These are phyloP conservation scores for Scedosporium dehoogii DNA, from an alignment of 2,329 filamentous ascomycete species.

Conservation along the genomic window DNA sequence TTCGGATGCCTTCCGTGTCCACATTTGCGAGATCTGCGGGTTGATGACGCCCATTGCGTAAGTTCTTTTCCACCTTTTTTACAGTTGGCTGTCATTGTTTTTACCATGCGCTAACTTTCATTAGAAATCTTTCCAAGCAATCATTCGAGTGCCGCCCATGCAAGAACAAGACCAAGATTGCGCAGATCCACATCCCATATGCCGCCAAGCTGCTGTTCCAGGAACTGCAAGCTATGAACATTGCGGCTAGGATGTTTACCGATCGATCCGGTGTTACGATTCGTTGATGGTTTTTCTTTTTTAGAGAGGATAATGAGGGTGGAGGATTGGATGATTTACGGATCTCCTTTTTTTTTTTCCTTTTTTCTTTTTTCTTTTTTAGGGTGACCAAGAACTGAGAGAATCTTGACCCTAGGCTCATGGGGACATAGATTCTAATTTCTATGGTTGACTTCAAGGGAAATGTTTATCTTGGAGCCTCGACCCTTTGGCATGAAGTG, in stretches of 20 bases:
- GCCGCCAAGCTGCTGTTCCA: constrained; percentile 98
- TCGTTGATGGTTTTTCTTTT: constrained; percentile 34
- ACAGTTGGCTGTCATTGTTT: neutral
- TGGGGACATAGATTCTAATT: neutral
- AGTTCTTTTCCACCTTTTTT: constrained; percentile 32
- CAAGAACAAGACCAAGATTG: constrained; percentile 98
- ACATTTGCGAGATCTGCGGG: constrained; percentile 97
- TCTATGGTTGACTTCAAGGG: neutral
- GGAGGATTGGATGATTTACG: neutral
- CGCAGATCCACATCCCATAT: constrained; percentile 95
- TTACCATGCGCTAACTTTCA: neutral
- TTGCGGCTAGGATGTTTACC: constrained; percentile 94
- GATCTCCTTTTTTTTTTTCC: neutral
- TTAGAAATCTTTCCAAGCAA: constrained; percentile 83
- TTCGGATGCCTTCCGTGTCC: constrained; percentile 93
- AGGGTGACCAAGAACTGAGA: neutral
- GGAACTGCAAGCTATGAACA: constrained; percentile 96
- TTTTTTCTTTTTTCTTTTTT: neutral
- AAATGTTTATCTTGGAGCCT: neutral
- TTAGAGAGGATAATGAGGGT: neutral
- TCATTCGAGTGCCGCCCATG: constrained; percentile 95
- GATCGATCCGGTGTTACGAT: constrained; percentile 68
- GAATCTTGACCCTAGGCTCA: neutral
- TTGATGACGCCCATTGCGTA: constrained; percentile 99
- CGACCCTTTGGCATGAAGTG: neutral